phyloP scores from a whole-genome alignment of 495 filamentous ascomycete genomes.

The Tuber indicum region DNA sequence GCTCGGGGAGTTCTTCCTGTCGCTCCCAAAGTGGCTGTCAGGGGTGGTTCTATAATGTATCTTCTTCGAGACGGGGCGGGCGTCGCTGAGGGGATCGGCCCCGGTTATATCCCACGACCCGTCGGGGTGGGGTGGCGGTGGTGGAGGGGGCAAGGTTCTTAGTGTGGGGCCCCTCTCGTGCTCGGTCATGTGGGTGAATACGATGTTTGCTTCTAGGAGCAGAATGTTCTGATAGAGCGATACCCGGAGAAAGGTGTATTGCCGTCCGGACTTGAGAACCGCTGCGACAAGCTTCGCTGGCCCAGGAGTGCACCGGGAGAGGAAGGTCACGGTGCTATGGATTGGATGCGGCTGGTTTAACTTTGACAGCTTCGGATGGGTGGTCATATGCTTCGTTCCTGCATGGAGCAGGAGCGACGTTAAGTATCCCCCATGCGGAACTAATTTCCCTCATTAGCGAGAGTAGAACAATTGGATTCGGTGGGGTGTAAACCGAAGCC shows the following conservation, averaged over 20 bases:
- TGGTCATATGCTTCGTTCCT: conserved; percentile 55
- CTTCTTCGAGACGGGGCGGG: conserved; percentile 18
- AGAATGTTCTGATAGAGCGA: conserved; percentile 50
- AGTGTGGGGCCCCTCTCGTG: neutral
- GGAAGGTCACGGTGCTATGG: conserved; percentile 63
- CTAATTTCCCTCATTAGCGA: conserved; percentile 3
- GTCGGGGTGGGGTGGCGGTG: neutral
- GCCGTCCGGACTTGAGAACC: conserved; percentile 66
- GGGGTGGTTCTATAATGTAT: conserved; percentile 14
- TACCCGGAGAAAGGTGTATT: conserved; percentile 63
- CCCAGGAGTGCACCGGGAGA: conserved; percentile 60
- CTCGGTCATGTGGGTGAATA: conserved; percentile 4
- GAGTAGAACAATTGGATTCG: conserved; percentile 14
- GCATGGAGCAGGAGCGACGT: conserved; percentile 59
- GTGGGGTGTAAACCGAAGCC: conserved; percentile 52
- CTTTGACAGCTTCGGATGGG: conserved; percentile 11
- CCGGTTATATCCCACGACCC: neutral
- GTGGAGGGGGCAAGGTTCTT: neutral
- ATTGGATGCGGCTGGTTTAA: conserved; percentile 58
- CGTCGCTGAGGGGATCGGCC: neutral
- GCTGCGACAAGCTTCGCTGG: conserved; percentile 59
- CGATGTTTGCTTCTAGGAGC: conserved; percentile 12
- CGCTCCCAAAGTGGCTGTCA: conserved; percentile 10
- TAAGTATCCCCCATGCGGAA: conserved; percentile 53
- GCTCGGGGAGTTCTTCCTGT: conserved; percentile 3